Percentiles rank a stretch among this genome's conserved stretches.
These are phyloP conservation scores for Lactifluus pinguis DNA, from an alignment of 768 basidiomycete species.

Conservation along the genomic window DNA sequence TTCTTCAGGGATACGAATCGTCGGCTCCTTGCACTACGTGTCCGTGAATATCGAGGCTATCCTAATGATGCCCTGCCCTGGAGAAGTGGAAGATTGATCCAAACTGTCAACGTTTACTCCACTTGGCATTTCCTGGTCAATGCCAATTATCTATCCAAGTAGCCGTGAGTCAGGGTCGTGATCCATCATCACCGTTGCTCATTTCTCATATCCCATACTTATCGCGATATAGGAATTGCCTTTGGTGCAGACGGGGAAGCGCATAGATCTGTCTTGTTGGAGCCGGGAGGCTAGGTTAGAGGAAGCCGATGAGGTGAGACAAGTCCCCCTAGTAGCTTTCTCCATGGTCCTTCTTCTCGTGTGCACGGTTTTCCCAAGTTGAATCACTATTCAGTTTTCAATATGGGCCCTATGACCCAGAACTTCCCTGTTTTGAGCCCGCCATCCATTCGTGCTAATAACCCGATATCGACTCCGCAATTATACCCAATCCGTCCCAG, in stretches of 20 bases:
- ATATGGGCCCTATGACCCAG: not conserved
- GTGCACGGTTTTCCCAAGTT: not conserved
- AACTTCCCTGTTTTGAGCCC: constrained; percentile 1
- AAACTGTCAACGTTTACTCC: not conserved
- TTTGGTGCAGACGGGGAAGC: not conserved
- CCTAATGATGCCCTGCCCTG: not conserved
- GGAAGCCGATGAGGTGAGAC: constrained; percentile 2
- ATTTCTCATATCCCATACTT: not conserved
- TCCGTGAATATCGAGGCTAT: not conserved
- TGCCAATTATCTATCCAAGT: not conserved
- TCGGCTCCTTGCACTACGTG: not conserved
- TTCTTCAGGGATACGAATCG: not conserved
- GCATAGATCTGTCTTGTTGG: not conserved
- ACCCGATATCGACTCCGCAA: constrained; percentile 2
- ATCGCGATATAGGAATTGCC: not conserved
- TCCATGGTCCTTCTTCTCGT: not conserved
- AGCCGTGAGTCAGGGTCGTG: not conserved
- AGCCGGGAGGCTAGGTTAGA: not conserved
- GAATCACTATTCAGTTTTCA: not conserved
- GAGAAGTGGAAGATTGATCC: not conserved
- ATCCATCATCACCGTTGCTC: not conserved
- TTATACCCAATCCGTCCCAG: constrained; percentile 10
- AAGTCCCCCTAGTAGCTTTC: not conserved
- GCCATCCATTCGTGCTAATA: not conserved
- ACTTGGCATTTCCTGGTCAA: not conserved